Conservation (phyloP, 2,329 filamentous ascomycete genomes). For the Neofusicoccum umdonicola region DNA sequence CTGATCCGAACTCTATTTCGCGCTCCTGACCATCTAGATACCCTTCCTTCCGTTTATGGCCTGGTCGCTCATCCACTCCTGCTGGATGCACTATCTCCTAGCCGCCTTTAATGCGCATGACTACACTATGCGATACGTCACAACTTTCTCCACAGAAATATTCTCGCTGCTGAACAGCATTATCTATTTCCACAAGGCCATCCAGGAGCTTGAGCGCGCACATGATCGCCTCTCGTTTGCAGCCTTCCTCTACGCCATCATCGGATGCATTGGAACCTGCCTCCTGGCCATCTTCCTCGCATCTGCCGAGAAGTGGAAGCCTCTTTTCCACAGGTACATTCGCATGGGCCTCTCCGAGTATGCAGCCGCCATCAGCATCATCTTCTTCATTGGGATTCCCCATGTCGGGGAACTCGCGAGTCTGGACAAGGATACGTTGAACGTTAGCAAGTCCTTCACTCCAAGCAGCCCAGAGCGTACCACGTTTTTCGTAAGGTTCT, state of each 20-base stretch:
- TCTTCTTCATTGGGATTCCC: conserved; percentile 63
- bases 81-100: conserved; percentile 64
- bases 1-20: neutral
- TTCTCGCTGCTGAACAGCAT: conserved; percentile 66
- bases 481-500: conserved; percentile 62
- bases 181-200: conserved; percentile 67
- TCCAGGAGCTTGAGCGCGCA: conserved; percentile 62
- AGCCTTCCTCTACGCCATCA: conserved; percentile 63
- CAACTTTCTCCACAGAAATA: conserved; percentile 64
- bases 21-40: conserved; percentile 38
- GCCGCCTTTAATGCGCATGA: conserved; percentile 67
- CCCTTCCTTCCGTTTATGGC: conserved; percentile 65
- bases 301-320: conserved; percentile 61
- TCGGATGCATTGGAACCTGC: conserved; percentile 63
- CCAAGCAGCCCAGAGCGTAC: conserved; percentile 56
- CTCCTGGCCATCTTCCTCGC: conserved; percentile 61
- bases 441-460: conserved; percentile 55
- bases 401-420: conserved; percentile 58
- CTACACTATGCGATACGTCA: conserved; percentile 70
- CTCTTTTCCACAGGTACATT: conserved; percentile 60
- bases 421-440: conserved; percentile 59
- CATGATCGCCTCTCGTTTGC: conserved; percentile 58
- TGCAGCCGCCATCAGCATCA: conserved; percentile 64
- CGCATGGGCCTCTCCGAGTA: conserved; percentile 63
- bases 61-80: conserved; percentile 64